phyloP scores from a whole-genome alignment of 257 asterid genomes.

The Mitragyna speciosa region DNA sequence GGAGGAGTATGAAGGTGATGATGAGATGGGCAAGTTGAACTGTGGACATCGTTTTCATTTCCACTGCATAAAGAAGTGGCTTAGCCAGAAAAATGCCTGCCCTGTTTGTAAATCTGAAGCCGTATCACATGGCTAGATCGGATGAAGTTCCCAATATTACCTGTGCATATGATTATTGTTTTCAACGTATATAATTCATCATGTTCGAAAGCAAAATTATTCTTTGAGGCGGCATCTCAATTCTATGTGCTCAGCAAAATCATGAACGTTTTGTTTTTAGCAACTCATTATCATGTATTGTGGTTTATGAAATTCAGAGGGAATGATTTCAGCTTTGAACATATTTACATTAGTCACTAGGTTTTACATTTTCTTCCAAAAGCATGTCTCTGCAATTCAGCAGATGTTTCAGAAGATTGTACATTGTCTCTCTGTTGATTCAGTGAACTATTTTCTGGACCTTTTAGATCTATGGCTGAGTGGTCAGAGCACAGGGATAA shows the following conservation, averaged over 20 bases:
- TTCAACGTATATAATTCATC: slow-evolving; percentile 20
- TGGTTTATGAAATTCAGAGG: slow-evolving; percentile 1
- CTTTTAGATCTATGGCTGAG: neutral
- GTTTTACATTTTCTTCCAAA: neutral
- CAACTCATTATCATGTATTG: neutral
- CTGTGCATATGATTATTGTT: neutral
- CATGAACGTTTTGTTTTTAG: slow-evolving; percentile 9
- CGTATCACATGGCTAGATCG: slow-evolving; percentile 31
- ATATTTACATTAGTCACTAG: neutral
- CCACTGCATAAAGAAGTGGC: slow-evolving; percentile 83
- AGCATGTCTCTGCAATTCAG: neutral
- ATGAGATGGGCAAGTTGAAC: slow-evolving; percentile 67
- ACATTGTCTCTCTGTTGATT: neutral
- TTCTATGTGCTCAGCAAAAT: neutral
- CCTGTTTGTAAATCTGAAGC: slow-evolving; percentile 76
- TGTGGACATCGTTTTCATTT: slow-evolving; percentile 78
- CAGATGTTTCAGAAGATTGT: neutral
- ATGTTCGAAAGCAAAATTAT: slow-evolving; percentile 10
- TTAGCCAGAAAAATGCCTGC: slow-evolving; percentile 63
- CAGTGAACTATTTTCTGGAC: neutral
- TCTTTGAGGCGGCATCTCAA: slow-evolving; percentile 2
- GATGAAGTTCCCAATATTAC: slow-evolving; percentile 8
- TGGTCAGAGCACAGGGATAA: neutral
- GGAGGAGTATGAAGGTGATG: slow-evolving; percentile 76
- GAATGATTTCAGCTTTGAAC: neutral